Base-by-base conservation (phyloP, 2,329 filamentous ascomycete species). In the Hypoxylon sp. region DNA sequence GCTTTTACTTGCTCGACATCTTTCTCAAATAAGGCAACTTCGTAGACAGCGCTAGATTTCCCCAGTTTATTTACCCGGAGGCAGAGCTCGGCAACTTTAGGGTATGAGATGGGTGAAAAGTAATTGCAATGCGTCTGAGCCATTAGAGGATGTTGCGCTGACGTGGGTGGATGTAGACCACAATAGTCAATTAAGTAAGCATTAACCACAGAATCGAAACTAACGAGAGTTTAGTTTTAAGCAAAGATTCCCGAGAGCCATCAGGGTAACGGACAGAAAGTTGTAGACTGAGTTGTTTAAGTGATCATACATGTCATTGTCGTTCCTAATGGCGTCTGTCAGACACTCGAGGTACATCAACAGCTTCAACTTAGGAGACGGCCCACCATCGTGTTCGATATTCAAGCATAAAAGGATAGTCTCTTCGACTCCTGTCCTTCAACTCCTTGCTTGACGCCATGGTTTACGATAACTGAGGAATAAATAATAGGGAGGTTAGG, bases 241-340 rank as follows among this genome's bases (percentile, higher is more conserved):
- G 26, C 8, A 22, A 19, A 13, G 4, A 24, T 17, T 31, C 24
- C 6, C 29, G 1, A 22, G 24, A 14, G 24, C 5, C 14, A 17
- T 26, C n/a, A 8, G 31, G 9, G 17, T 53, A 9, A 72, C 84
- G 77, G 79, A 90, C 86, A 97, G 86, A 69, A 92, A 91, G 75
- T 92, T 92, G 81, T 97, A 97, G 59, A 96, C 86, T 44, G 90
- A 92, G 78, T 97, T 97, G 82, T 97, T 97, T 85, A 97, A 89
- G 78, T 98, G 95, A 67, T 93, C 87, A 80, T 96, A 97, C 92
- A 97, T 96, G 82, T 97, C 94, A 78, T 97, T 97, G 81, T 97
- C 94, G 79, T 89, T 90, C 93, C 93, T 94, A 68, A 48, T 13
- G 42, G 33, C 11, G 17, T 9, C 26, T 6, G 33, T 72, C 53